phyloP scores from a whole-genome alignment of 2,329 filamentous ascomycete species.

The Aciculosporium take region DNA sequence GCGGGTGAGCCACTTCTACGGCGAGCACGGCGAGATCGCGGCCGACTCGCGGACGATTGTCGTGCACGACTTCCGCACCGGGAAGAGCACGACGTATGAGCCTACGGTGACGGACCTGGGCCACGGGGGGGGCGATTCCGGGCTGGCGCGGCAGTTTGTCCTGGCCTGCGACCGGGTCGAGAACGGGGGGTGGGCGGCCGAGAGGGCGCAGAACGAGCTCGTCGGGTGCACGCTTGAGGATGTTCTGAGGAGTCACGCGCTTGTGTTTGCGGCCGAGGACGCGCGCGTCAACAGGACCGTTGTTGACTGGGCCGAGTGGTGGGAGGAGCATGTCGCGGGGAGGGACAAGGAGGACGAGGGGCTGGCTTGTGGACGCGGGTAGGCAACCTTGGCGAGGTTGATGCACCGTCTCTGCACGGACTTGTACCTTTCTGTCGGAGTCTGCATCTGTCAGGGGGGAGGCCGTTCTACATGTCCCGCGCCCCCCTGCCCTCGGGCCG shows the following conservation, averaged over 20 bases:
- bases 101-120: slow-evolving; percentile 22
- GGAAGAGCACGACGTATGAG: slow-evolving; percentile 16
- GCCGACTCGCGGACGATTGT: slow-evolving; percentile 70
- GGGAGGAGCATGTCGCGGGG: slow-evolving; percentile 31
- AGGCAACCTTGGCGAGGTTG: too few species aligned
- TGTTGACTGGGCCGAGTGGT: slow-evolving; percentile 66
- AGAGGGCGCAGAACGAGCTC: slow-evolving; percentile 57
- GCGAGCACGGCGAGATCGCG: slow-evolving; percentile 69
- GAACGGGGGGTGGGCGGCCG: slow-evolving; percentile 49
- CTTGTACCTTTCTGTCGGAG: too few species aligned
- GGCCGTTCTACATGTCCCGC: too few species aligned
- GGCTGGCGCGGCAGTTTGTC: slow-evolving; percentile 71
- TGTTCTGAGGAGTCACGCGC: slow-evolving; percentile 73
- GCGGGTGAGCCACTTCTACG: slow-evolving; percentile 73
- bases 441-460: too few species aligned
- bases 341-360: too few species aligned
- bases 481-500: too few species aligned
- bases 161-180: slow-evolving; percentile 69
- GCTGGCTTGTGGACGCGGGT: too few species aligned
- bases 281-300: slow-evolving; percentile 56
- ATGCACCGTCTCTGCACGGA: too few species aligned
- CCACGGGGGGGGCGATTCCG: slow-evolving; percentile 26
- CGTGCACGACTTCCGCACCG: slow-evolving; percentile 44
- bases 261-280: slow-evolving; percentile 90
- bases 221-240: slow-evolving; percentile 80